These are phyloP conservation scores for Leishmania amazonensis DNA, from an alignment of 208 protist genomes.

Conservation along the genomic window DNA sequence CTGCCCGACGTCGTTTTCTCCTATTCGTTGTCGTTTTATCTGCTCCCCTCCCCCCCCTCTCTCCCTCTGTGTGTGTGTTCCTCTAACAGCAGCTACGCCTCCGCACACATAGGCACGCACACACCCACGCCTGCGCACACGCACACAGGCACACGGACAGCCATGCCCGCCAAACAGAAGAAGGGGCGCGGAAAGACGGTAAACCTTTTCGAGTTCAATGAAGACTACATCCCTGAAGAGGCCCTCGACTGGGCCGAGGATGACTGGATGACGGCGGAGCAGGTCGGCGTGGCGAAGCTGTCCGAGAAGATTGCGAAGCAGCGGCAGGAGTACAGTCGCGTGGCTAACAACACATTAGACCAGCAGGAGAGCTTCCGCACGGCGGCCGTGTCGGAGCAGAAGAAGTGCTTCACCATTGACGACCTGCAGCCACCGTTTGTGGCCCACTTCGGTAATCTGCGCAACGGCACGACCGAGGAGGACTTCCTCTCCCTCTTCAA, in stretches of 20 bases:
- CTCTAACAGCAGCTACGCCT: too few relatives aligned
- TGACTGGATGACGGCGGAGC: constrained; percentile 58
- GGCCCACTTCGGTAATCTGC: constrained; percentile 86
- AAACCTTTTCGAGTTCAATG: constrained; percentile 80
- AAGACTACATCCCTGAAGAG: constrained; percentile 76
- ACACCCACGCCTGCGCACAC: neutral
- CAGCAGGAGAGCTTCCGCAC: constrained; percentile 73
- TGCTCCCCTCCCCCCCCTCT: neutral
- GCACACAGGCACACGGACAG: constrained; percentile 1
- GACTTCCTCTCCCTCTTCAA: constrained; percentile 74
- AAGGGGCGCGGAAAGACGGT: constrained; percentile 81
- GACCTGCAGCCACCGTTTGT: constrained; percentile 79
- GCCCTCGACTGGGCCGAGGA: constrained; percentile 82
- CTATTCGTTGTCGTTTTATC: neutral
- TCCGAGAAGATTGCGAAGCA: constrained; percentile 60
- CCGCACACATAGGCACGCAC: too few relatives aligned
- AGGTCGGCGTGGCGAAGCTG: constrained; percentile 53
- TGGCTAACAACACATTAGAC: constrained; percentile 56
- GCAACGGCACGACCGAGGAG: constrained; percentile 79
- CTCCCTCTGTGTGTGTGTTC: too few relatives aligned
- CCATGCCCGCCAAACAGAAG: constrained; percentile 74
- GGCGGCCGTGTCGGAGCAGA: constrained; percentile 23
- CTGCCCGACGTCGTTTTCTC: neutral
- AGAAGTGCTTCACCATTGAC: constrained; percentile 30
- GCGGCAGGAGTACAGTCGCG: constrained; percentile 64